Base-by-base conservation (phyloP, 2,329 filamentous ascomycete genomes). In the Aureobasidium sp. region DNA sequence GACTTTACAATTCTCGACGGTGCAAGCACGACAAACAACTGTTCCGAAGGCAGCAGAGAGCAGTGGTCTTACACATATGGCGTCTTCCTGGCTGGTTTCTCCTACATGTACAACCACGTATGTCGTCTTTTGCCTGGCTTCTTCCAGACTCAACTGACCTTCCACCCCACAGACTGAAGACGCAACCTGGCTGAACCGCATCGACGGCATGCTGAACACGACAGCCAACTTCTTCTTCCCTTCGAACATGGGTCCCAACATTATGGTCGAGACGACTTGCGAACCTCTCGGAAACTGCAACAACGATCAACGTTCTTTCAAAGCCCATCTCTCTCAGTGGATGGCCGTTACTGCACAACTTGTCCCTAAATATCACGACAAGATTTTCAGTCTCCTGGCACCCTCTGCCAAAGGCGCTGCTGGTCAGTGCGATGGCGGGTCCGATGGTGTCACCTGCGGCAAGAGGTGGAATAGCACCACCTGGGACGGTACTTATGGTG, bases 251-350 rank as follows among this genome's bases (percentile, higher is more conserved):
- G 73, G 82, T 15, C 79, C 79, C 45, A 74, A 81, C 68, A 78
- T 87, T 66, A 84, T 88, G 67, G 84, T 77, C 61, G 89, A 93
- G 72, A 74, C 83, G 2, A 78, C 84, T 14, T 93, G 89, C 74
- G 88, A 91, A 67, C 75, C 79, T 2, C 74, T 70, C 2, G 70
- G 72, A 24, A 80, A 75, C 22, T 93, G 90, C 77, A 86, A 86
- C 62, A 79, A 82, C 52, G 90, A 93, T 68, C 88, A 91, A 78
- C 74, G 83, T 63, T 83, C 84, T 1, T 91, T 88, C 81, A 90
- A 90, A 73, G 87, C 86, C 42, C 85, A 86, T 62, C 77, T 89
- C 19, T 80, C 85, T 3, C 75, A 75, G 62, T 77, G 72, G 71
- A 75, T 77, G 70, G 75, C 72, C 54, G 72, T 73, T 48, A 75